Conservation (phyloP, 2,329 filamentous ascomycete genomes). For the Alternaria infectoria region DNA sequence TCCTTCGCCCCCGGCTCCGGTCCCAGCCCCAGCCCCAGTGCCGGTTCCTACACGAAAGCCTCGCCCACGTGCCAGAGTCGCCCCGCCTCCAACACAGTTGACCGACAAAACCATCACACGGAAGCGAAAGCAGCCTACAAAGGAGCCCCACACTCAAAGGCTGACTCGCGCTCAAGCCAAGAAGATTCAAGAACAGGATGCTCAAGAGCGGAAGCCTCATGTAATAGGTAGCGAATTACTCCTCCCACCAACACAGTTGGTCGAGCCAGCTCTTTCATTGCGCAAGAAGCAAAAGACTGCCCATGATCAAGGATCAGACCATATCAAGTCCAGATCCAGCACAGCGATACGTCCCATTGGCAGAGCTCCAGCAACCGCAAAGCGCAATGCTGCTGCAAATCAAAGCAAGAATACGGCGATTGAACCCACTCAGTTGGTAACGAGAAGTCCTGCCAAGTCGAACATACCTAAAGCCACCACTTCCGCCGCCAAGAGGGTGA, state of each 20-base stretch:
- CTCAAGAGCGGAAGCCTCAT: not conserved
- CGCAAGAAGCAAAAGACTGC: constrained; percentile 6
- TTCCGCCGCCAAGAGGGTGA: not conserved
- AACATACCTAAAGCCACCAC: not conserved
- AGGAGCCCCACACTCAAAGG: not conserved
- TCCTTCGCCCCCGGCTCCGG: not conserved
- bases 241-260: constrained; percentile 34
- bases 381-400: not conserved
- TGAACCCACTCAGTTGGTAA: not conserved
- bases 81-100: constrained; percentile 6
- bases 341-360: not conserved
- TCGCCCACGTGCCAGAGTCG: not conserved
- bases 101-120: not conserved
- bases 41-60: not conserved
- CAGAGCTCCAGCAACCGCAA: not conserved
- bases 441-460: not conserved
- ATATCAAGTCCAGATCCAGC: not conserved
- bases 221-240: not conserved
- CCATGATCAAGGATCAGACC: not conserved
- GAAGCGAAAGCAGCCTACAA: constrained; percentile 12
- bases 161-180: constrained; percentile 18
- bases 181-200: constrained; percentile 1
- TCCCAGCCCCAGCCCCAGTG: not conserved
- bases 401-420: not conserved
- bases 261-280: not conserved